Evolutionary conservation across 768 basidiomycete species (phyloP).

Genomic region (Mycena metata): DNA sequence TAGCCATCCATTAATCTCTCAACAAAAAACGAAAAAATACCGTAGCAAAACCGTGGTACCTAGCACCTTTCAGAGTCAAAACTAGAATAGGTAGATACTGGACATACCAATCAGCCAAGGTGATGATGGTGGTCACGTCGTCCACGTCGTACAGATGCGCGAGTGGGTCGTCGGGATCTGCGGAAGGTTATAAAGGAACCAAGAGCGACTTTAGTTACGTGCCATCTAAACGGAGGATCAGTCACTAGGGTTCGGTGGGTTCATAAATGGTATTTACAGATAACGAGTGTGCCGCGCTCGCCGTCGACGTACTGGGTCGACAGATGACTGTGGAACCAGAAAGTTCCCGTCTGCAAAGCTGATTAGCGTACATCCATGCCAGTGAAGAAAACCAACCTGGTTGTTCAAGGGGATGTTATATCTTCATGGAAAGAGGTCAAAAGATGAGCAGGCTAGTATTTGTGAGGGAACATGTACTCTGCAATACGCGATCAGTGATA

Average conservation of each 20-base stretch:
- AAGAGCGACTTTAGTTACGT: not conserved
- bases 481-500: too few species aligned
- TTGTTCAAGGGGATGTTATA: conserved; percentile 4
- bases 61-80: conserved; percentile 14
- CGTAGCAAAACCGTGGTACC: conserved; percentile 8
- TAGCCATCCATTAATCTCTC: too few species aligned
- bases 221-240: not conserved
- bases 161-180: conserved; percentile 49
- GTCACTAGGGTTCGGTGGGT: not conserved
- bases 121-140: conserved; percentile 50
- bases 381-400: not conserved
- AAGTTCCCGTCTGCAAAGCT: conserved; percentile 1
- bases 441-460: too few species aligned
- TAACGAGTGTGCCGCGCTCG: conserved; percentile 45
- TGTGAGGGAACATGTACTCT: too few species aligned
- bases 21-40: too few species aligned
- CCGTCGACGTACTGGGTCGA: conserved; percentile 44
- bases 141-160: conserved; percentile 48
- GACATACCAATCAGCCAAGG: conserved; percentile 38
- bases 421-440: not conserved
- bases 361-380: not conserved
- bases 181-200: not conserved
- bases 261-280: conserved; percentile 36
- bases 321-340: conserved; percentile 43
- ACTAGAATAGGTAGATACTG: conserved; percentile 31